Base-by-base conservation (phyloP, 2,329 filamentous ascomycete species). In the Aspergillus chevalieri region DNA sequence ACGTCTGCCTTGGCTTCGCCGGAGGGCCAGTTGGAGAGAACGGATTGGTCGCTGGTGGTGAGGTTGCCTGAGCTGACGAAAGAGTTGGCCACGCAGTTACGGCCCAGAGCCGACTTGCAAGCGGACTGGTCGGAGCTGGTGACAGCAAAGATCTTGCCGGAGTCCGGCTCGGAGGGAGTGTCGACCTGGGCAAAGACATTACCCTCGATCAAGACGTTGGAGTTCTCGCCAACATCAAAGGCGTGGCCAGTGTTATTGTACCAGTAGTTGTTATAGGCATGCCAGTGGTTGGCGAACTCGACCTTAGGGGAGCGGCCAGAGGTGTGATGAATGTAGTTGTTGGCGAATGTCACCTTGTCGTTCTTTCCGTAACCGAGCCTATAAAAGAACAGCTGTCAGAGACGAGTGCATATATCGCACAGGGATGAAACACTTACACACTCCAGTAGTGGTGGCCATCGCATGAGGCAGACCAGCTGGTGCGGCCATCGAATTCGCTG, bases 371-470 rank as follows among this genome's bases (percentile, higher is more conserved):
- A 75, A 52, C 81, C 72, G 66, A 79, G 78, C 12, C 60, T 63
- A 47, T n/a, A 9, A 10, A 9, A 12, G 8, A 17, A 21, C 6
- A 14, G 2, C 22, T 9, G 41, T 51, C 41, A 50, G 44, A 28
- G 15, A 7, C 8, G 9, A 38, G 26, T 15, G 30, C 39, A n/a
- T 30, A 12, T 30, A 12, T 30, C 10, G 26, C 26, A 30, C 10
- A 12, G 10, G 5, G 4, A 30, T 12, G 6, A 19, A 1, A 33
- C 24, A 47, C 50, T 48, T 53, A 63, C 57, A 82, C 61, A 34
- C 68, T 74, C 79, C 80, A 83, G 73, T 83, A 82, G 66, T 82
- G 79, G 61, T 78, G 72, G 22, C 69, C 72, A 58, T 82, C 72
- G 65, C 80, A 83, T 21, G 73, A 76, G 7, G 80, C 73, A 8